phyloP scores from a whole-genome alignment of 352 stramenopile genomes.

The Phytopythium sindhum region DNA sequence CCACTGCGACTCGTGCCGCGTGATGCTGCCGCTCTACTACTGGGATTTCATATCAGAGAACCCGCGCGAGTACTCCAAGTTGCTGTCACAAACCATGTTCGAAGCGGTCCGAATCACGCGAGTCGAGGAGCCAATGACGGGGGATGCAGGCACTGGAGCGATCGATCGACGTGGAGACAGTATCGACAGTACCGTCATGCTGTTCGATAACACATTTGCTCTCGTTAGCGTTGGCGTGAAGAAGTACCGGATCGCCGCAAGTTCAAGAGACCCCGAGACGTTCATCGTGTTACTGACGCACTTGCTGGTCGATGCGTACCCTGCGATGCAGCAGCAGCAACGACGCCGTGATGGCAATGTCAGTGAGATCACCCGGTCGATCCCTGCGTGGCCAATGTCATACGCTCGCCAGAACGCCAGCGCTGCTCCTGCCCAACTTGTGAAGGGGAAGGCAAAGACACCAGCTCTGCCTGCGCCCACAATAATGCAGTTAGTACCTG shows the following conservation, averaged over 20 bases:
- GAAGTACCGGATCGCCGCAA: slow-evolving; percentile 36
- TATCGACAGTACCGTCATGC: slow-evolving; percentile 15
- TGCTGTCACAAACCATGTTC: slow-evolving; percentile 55
- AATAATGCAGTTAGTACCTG: slow-evolving; percentile 16
- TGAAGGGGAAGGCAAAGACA: not conserved
- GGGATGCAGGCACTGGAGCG: not conserved
- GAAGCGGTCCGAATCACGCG: slow-evolving; percentile 27
- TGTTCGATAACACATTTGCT: slow-evolving; percentile 34
- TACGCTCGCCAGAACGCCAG: slow-evolving; percentile 32
- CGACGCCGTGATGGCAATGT: slow-evolving; percentile 1
- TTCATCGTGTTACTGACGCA: slow-evolving; percentile 43
- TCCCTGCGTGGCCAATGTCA: slow-evolving; percentile 30
- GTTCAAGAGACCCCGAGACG: slow-evolving; percentile 50
- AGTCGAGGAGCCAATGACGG: not conserved
- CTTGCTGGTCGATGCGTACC: slow-evolving; percentile 12
- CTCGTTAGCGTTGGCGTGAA: slow-evolving; percentile 51
- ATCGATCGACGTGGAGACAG: not conserved
- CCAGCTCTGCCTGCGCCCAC: not conserved
- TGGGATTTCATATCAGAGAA: slow-evolving; percentile 65
- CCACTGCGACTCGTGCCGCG: slow-evolving; percentile 42
- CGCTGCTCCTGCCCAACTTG: not conserved
- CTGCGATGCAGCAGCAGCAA: slow-evolving; percentile 32
- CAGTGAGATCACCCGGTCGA: slow-evolving; percentile 11
- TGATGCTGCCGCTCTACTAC: slow-evolving; percentile 37
- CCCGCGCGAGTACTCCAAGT: slow-evolving; percentile 15